Base-by-base conservation (phyloP, 2,329 filamentous ascomycete species). In the Penicillium sp. region DNA sequence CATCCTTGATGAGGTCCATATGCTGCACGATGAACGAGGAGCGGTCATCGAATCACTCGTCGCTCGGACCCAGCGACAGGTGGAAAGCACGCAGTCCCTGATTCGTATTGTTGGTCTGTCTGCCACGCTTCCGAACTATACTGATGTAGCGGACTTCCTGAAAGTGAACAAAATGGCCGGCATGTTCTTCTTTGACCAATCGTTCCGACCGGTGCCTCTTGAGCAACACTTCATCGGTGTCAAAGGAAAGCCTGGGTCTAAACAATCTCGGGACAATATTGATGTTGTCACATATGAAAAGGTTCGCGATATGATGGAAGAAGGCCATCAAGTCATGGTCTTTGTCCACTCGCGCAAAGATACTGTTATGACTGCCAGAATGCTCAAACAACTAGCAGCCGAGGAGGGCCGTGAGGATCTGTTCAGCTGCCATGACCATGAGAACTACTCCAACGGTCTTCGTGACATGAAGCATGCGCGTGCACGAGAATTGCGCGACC, bases 1-100 rank as follows among this genome's bases (percentile, higher is more conserved):
- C 52, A 97, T 99, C 63, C 97, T 99, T 55, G 93, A 99, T 69
- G 93, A 99, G 73, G 93, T 99, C 1, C 93, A 99, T 66, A 99
- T 99, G 95, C 84, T 99, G 62, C 95, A 99, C 64, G 93, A 99
- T 67, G 93, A 97, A 70, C 84, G 93, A 67, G 93, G 93, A 64
- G 90, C 95, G 11, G 95, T 99, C 0, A 80, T 99, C 25, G 93
- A 99, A 67, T 96, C 92, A 5, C 78, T 99, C 18, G 95, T 99
- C 13, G 93, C 93, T 10, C 83, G 93, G 61, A 99, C 95, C 0
- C 87, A 97, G 72, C 80, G 93, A 55, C 93, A 99, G 64, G 95
- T 99, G 0, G 95, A 99, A 72, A 96, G 91, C 68, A 99, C 93
- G 0, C 93, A 99, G 69, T 96, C 90, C 1, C 78, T 99, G 40